Base-by-base conservation (phyloP, 495 filamentous ascomycete genomes). In the Pseudoneurospora amorphoporcata region DNA sequence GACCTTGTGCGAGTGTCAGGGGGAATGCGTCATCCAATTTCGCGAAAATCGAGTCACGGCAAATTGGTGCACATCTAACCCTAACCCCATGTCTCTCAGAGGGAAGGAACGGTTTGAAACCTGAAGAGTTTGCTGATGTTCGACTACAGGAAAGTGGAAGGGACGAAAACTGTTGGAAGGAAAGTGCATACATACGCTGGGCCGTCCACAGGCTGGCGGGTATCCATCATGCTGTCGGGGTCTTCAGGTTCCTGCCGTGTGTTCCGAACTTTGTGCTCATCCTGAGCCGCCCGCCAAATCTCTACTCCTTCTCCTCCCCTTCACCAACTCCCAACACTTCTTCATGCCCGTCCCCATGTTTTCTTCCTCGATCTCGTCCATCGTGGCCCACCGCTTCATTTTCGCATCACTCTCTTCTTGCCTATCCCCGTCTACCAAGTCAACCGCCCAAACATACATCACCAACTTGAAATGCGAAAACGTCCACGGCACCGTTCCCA, bases 281-380 rank as follows among this genome's bases (percentile, higher is more conserved):
- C 43, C 43, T 10, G 43, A n/a, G 8, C 3, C 8, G 3, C 47
- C 10, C 1, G 12, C 4, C 68, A 65, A 23, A 2, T 68, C 8
- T 19, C 4, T 47, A 8, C 32, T 16, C 2, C 47, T 4, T 19
- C 4, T 47, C 4, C 32, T 16, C 2, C 47, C 70, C 69, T 74
- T 74, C 10, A 80, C 74, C 38, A 85, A 71, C 2, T 78, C 74
- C 83, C 83, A 86, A 70, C 84, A 86, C 47, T 83, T 82, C 19
- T 80, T 79, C 83, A 86, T 86, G 0, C 84, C 84, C 1, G 83
- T 84, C 0, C 84, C 84, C 83, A 86, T 85, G 2, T 81, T 82
- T 68, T 83, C 82, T 0, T 53, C 68, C 7, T 84, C 82, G 1
- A 85, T 71, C 17, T 80, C 77, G 2, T 71, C 74, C 0, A 32